Evolutionary conservation across 2,329 filamentous ascomycete genomes (phyloP).

Genomic region (Alternaria arbusti): DNA sequence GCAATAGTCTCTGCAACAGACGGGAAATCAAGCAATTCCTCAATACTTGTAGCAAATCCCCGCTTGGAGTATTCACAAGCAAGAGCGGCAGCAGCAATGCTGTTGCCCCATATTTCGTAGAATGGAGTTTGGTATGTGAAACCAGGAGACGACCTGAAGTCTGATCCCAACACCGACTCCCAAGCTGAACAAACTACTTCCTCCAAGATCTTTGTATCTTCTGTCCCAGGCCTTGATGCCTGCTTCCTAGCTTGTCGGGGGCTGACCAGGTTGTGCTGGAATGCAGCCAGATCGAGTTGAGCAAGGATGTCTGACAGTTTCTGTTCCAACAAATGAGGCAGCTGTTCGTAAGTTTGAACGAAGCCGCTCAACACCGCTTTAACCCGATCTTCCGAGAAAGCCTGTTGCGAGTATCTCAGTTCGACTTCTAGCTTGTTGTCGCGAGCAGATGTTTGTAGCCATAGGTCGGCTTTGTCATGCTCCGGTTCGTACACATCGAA

Average conservation of each 20-base stretch:
- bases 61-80: background rate
- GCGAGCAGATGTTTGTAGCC: slow-evolving; percentile 3
- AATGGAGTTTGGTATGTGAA: slow-evolving; percentile 1
- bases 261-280: background rate
- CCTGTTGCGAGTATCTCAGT: background rate
- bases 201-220: background rate
- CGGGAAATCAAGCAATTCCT: background rate
- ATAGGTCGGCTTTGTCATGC: slow-evolving; percentile 8
- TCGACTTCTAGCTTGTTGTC: background rate
- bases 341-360: background rate
- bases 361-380: background rate
- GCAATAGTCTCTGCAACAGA: background rate
- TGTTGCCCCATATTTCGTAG: slow-evolving; percentile 4
- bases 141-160: slow-evolving; percentile 2
- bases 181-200: slow-evolving; percentile 1
- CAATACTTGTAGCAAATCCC: background rate
- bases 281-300: background rate
- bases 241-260: background rate
- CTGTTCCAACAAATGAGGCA: background rate
- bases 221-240: background rate
- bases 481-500: slow-evolving; percentile 2
- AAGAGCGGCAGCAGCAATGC: background rate
- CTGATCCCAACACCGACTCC: slow-evolving; percentile 1
- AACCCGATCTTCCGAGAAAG: background rate
- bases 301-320: background rate